Evolutionary conservation across 2,329 filamentous ascomycete genomes (phyloP).

Genomic region (Bipolaris oryzae): DNA sequence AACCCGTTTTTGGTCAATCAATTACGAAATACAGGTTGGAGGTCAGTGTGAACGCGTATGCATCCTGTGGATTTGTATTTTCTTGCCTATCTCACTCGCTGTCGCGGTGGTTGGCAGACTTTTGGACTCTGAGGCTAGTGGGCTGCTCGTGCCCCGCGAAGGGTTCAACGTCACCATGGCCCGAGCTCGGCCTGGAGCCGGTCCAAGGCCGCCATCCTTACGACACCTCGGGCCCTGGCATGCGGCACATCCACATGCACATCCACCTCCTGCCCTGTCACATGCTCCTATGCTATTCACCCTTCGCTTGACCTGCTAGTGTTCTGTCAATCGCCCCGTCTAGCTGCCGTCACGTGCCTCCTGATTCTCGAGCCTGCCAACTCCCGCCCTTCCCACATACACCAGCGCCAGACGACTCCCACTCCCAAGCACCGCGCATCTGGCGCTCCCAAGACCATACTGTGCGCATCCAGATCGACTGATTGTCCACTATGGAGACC

Average conservation of each 20-base stretch:
- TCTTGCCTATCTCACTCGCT: constrained; percentile 8
- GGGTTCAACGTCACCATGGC: constrained; percentile 36
- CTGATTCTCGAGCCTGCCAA: neutral
- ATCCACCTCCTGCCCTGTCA: neutral
- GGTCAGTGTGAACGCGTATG: neutral
- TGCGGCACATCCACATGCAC: constrained; percentile 6
- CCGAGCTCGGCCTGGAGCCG: constrained; percentile 23
- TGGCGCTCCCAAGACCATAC: neutral
- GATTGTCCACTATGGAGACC: constrained; percentile 71
- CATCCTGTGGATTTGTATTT: constrained; percentile 3
- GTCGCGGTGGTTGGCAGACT: constrained; percentile 11
- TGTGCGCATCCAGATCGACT: neutral
- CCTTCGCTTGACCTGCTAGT: neutral
- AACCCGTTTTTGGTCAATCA: constrained; percentile 25
- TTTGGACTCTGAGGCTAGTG: constrained; percentile 21
- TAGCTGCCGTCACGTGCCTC: neutral
- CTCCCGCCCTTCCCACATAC: constrained; percentile 8
- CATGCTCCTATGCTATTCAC: neutral
- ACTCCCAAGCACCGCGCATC: neutral
- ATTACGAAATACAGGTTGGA: constrained; percentile 12
- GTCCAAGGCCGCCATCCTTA: constrained; percentile 24
- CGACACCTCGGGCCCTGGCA: constrained; percentile 15
- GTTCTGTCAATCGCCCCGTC: neutral
- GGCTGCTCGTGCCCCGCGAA: constrained; percentile 28
- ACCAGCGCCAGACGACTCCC: constrained; percentile 4